phyloP scores from a whole-genome alignment of 2,329 filamentous ascomycete species.

The Helminthosporium solani region DNA sequence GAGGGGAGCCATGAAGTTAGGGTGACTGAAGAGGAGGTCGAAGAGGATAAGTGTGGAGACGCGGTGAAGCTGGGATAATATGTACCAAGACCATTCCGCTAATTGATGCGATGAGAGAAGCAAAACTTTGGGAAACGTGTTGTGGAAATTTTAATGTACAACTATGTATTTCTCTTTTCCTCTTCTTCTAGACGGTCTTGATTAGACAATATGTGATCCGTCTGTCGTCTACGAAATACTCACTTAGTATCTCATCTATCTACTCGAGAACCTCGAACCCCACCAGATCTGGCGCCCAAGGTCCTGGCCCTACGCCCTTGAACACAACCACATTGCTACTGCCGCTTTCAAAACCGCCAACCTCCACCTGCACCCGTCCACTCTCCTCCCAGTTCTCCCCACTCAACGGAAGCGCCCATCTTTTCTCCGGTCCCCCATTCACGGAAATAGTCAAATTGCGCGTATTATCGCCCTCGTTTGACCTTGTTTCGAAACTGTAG shows the following conservation, averaged over 20 bases:
- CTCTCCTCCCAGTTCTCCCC: conserved; percentile 44
- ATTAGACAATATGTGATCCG: too few species aligned
- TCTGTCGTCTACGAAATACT: too few species aligned
- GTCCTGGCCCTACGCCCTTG: conserved; percentile 1
- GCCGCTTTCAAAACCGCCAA: conserved; percentile 29
- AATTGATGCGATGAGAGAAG: too few species aligned
- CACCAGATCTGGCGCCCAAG: conserved; percentile 30
- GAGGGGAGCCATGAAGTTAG: conserved; percentile 33
- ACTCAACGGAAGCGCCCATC: conserved; percentile 43
- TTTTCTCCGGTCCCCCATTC: conserved; percentile 38
- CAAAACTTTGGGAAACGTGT: too few species aligned
- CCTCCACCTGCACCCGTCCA: conserved; percentile 23
- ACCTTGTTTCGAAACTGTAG: conserved; percentile 38
- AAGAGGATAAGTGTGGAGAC: conserved; percentile 13
- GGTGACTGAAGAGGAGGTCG: conserved; percentile 19
- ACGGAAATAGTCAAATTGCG: conserved; percentile 42
- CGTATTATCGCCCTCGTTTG: conserved; percentile 36
- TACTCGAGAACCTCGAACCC: conserved; percentile 28
- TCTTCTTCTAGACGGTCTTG: too few species aligned
- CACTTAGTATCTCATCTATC: background rate
- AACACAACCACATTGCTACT: conserved; percentile 25
- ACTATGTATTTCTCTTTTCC: too few species aligned
- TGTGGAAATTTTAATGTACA: too few species aligned
- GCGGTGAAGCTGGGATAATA: background rate
- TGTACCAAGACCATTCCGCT: too few species aligned